A percentile compares a stretch with the other conserved stretches of the same genome.
phyloP scores from a whole-genome alignment of 2,329 filamentous ascomycete species.

The Pyrenochaeta sp. region DNA sequence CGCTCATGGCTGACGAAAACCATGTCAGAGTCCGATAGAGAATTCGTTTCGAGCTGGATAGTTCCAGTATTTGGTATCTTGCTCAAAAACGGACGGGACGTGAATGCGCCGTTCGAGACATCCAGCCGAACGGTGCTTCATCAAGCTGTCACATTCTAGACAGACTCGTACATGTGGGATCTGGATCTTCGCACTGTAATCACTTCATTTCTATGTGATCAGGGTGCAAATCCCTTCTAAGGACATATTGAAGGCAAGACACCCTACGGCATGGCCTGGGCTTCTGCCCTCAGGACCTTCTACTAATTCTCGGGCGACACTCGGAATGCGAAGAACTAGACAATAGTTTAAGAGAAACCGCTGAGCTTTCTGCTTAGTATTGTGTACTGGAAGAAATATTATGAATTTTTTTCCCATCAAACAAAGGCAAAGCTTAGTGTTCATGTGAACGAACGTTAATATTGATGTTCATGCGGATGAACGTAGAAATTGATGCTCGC shows the following conservation, averaged over 20 bases:
- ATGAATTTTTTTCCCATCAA: too few relatives aligned
- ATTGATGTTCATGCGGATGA: too few relatives aligned
- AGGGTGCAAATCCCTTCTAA: conserved; percentile 23
- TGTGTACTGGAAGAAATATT: too few relatives aligned
- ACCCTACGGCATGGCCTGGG: conserved; percentile 24
- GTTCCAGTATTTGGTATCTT: conserved; percentile 23
- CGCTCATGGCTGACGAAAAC: conserved; percentile 35
- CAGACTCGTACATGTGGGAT: conserved; percentile 30
- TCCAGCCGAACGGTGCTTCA: conserved; percentile 27
- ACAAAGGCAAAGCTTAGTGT: too few relatives aligned
- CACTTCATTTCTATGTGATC: conserved; percentile 25
- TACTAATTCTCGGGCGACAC: conserved; percentile 16
- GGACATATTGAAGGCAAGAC: conserved; percentile 28
- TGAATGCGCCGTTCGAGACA: conserved; percentile 23
- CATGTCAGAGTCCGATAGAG: conserved; percentile 27
- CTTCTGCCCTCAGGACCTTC: conserved; percentile 26
- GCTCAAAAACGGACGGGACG: conserved; percentile 26
- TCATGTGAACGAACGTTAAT: too few relatives aligned
- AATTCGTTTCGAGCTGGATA: conserved; percentile 20
- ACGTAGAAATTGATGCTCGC: too few relatives aligned
- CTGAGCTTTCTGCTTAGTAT: too few relatives aligned
- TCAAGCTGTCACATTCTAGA: conserved; percentile 35
- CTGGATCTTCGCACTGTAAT: conserved; percentile 21
- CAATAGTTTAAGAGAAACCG: neutral
- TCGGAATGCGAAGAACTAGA: conserved; percentile 18